Base-by-base conservation (phyloP, 495 filamentous ascomycete species). In the Aspergillus taichungensis region DNA sequence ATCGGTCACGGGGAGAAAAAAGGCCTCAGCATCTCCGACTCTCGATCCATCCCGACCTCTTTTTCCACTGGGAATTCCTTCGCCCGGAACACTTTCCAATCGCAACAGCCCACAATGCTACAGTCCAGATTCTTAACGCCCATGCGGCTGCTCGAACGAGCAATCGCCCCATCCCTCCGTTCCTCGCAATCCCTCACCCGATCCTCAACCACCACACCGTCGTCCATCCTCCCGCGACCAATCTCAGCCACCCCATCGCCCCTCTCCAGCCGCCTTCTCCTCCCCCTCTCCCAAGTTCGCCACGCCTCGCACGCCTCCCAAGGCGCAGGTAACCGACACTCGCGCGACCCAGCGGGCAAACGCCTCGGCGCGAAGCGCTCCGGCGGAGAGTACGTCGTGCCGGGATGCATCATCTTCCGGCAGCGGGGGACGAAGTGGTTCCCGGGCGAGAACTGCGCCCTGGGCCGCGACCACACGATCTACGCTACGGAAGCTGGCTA, bases 391-490 rank as follows among this genome's bases (percentile, higher is more conserved):
- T 91, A 86, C 60, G 92, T 99, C 9, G 80, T 90, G 37, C 81
- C 88, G 3, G 94, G 94, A 27, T 95, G 92, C 74, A 97, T 99
- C 63, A 90, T 99, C 67, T 99, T 94, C 79, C 82, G 84, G 51
- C 92, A 99, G 67, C 84, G 92, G 46, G 92, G 92, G 49, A 91
- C 94, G 24, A 77, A 81, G 59, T 99, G 92, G 92, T 88, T 82
- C 59, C 80, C 92, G 2, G 92, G 92, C 52, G 91, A 96, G 60
- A 95, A 96, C 68, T 85, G 84, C 60, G 83, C 74, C 46, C 87
- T 96, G 75, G 92, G 92, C 10, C 80, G 91, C n/a, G 90, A 97
- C 67, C 92, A 95, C 73, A 96, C 91, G 29, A 95, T 99, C 70
- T 95, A 85, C 63, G 86, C 92, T 32, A 77, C 77, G 30, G 72